Conservation (phyloP, 78 protist genomes). For the Paratrimastix pyriformis region DNA sequence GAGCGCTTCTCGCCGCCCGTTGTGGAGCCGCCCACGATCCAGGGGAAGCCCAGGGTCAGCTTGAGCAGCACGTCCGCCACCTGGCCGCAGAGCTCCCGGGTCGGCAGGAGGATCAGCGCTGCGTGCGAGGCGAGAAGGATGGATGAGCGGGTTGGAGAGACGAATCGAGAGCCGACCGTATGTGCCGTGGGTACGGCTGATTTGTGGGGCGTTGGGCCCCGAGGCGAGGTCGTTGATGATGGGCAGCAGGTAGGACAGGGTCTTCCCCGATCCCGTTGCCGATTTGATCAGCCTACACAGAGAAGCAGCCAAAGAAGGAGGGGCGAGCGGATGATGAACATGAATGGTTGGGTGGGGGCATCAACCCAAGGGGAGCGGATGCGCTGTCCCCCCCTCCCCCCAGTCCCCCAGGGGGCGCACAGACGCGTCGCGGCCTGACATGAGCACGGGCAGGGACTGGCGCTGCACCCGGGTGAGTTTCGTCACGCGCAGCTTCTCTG, state of each 20-base stretch:
- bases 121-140: constrained; percentile 30
- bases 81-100: constrained; percentile 77
- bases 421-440: no score
- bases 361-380: no score
- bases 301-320: no score
- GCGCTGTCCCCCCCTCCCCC: no score
- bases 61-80: constrained; percentile 33
- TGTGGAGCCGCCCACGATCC: constrained; percentile 51
- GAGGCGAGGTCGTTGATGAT: constrained; percentile 37
- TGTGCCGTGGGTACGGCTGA: neutral
- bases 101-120: constrained; percentile 67
- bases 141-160: neutral
- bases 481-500: no score
- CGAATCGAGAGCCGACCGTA: neutral
- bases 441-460: no score
- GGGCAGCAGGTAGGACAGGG: constrained; percentile 75
- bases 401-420: no score
- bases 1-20: constrained; percentile 67
- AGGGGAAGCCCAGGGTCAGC: constrained; percentile 38
- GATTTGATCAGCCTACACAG: neutral
- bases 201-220: neutral
- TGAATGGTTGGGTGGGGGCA: no score
- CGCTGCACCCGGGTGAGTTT: no score
- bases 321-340: no score
- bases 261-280: constrained; percentile 77